Percentiles rank a stretch among this genome's conserved stretches.
These are phyloP conservation scores for Coleophoma crateriformis DNA, from an alignment of 2,329 filamentous ascomycete genomes.

Conservation along the genomic window DNA sequence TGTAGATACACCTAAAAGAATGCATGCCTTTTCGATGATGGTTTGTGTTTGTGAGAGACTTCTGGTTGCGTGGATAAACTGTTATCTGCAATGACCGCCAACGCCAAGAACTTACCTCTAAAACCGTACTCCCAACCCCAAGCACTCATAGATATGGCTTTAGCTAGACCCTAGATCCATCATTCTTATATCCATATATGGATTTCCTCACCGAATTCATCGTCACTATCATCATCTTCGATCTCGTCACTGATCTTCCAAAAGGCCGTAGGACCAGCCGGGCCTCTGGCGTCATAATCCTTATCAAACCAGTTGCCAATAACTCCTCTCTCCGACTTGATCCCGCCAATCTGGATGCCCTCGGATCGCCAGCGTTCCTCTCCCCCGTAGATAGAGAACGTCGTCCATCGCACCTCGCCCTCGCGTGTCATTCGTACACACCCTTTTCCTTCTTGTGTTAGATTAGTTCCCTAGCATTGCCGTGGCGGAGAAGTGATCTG, in stretches of 20 bases:
- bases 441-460: neutral
- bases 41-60: too few relatives aligned
- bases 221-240: slow-evolving; percentile 1
- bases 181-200: too few relatives aligned
- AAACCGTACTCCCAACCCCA: too few relatives aligned
- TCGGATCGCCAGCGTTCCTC: slow-evolving; percentile 74
- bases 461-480: neutral
- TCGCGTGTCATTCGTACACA: slow-evolving; percentile 58
- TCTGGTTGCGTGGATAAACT: too few relatives aligned
- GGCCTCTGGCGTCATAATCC: slow-evolving; percentile 64
- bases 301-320: slow-evolving; percentile 76
- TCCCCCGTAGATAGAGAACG: slow-evolving; percentile 54
- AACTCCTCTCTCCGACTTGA: slow-evolving; percentile 59
- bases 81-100: too few relatives aligned
- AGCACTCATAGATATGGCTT: too few relatives aligned
- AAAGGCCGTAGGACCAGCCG: slow-evolving; percentile 69
- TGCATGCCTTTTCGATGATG: too few relatives aligned
- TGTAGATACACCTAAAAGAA: too few relatives aligned
- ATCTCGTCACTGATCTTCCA: slow-evolving; percentile 64
- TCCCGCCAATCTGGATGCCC: slow-evolving; percentile 67
- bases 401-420: slow-evolving; percentile 72
- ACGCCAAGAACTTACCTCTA: too few relatives aligned
- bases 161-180: too few relatives aligned
- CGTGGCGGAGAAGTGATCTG: too few relatives aligned
- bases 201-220: too few relatives aligned